Conservation (phyloP, 768 basidiomycete species). For the Hygrophorus pudorinus region DNA sequence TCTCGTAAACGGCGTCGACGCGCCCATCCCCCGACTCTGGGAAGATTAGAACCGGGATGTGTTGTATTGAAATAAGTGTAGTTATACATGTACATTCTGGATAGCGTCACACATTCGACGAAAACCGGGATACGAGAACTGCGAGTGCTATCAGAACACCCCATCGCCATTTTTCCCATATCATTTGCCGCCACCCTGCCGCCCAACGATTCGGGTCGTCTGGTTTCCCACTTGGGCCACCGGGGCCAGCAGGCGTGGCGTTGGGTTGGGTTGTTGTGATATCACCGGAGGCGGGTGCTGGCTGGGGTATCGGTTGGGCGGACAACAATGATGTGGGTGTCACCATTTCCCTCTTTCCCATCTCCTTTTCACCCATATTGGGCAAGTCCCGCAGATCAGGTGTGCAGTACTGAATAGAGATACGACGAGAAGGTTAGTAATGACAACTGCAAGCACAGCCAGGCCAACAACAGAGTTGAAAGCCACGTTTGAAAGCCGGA, state of each 20-base stretch:
- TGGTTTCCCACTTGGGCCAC: conserved; percentile 10
- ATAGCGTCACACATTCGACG: conserved; percentile 31
- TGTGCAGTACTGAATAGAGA: conserved; percentile 51
- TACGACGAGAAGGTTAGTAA: conserved; percentile 6
- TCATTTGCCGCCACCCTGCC: conserved; percentile 50
- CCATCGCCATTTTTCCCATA: conserved; percentile 84
- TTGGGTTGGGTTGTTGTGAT: conserved; percentile 5
- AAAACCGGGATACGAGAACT: conserved; percentile 67
- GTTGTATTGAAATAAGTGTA: not conserved
- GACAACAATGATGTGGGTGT: conserved; percentile 13
- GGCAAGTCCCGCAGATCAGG: conserved; percentile 64
- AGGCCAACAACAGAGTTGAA: no score
- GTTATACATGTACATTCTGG: not conserved
- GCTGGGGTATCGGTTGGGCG: conserved; percentile 9
- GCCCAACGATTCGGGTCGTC: conserved; percentile 38
- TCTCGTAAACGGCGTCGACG: conserved; percentile 27
- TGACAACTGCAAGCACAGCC: not conserved
- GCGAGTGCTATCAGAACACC: conserved; percentile 71
- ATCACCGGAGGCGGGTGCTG: not conserved
- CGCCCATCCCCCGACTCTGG: conserved; percentile 42
- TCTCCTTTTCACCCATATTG: conserved; percentile 83
- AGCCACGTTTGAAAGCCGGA: conserved; percentile 1
- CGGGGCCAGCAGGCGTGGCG: not conserved
- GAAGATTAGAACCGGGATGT: not conserved
- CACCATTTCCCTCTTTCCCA: conserved; percentile 33